Evolutionary conservation across 208 protist genomes (phyloP).

Genomic region (Trypanosoma grayi): DNA sequence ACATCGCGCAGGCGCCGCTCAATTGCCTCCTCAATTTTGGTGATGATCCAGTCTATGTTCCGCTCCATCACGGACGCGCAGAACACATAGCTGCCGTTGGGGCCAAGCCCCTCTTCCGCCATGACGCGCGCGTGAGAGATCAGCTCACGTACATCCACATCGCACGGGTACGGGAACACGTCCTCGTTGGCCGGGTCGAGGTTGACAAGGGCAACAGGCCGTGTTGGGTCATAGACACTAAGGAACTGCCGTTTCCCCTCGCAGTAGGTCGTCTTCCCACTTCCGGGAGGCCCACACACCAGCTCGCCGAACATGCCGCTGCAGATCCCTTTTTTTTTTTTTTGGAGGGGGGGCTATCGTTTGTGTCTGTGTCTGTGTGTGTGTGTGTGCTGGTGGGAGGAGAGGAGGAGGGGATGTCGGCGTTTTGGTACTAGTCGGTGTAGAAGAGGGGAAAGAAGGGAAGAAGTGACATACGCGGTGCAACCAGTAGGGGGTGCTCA

Average conservation of each 20-base stretch:
- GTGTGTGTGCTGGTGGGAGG: no score
- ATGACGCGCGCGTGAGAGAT: slow-evolving; percentile 91
- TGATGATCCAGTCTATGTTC: slow-evolving; percentile 70
- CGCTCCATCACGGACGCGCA: slow-evolving; percentile 95
- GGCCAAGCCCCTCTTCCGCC: slow-evolving; percentile 93
- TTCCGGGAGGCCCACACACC: slow-evolving; percentile 96
- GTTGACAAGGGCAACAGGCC: slow-evolving; percentile 94
- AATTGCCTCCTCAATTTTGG: slow-evolving; percentile 56
- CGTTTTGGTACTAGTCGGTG: no score
- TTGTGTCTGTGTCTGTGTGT: no score
- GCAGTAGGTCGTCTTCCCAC: slow-evolving; percentile 96
- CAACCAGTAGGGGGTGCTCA: no score
- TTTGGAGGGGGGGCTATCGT: neutral
- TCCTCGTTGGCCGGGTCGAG: slow-evolving; percentile 98
- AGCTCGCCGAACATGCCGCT: slow-evolving; percentile 93
- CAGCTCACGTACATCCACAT: slow-evolving; percentile 93
- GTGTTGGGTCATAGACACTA: slow-evolving; percentile 80
- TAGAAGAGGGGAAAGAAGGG: no score
- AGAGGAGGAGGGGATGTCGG: no score
- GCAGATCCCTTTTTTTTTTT: neutral
- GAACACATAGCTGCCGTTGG: slow-evolving; percentile 98
- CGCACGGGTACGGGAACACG: slow-evolving; percentile 92
- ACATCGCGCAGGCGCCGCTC: slow-evolving; percentile 62
- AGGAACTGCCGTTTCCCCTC: slow-evolving; percentile 95
- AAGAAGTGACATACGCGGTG: no score